Conservation (phyloP, 257 asterid species). For the Solanum virginianum region DNA sequence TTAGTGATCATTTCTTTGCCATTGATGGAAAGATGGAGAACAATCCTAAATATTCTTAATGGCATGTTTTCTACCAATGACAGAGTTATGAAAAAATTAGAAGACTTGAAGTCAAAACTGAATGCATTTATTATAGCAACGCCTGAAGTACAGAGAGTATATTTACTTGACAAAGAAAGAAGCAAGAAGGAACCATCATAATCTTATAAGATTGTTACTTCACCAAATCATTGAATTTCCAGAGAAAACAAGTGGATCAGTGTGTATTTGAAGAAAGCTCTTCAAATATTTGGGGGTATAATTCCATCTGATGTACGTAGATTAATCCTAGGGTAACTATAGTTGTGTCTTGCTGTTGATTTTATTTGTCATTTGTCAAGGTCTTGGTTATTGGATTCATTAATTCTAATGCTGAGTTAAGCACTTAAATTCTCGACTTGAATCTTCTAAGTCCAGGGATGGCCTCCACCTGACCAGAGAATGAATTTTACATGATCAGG, state of each 20-base stretch:
- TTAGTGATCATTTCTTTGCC: slow-evolving; percentile 70
- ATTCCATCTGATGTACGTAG: slow-evolving; percentile 47
- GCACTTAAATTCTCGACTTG: neutral
- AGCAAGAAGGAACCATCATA: slow-evolving; percentile 41
- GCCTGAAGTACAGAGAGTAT: slow-evolving; percentile 66
- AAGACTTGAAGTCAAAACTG: slow-evolving; percentile 54
- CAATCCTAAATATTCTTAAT: slow-evolving; percentile 41
- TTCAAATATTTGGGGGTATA: slow-evolving; percentile 53
- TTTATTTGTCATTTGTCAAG: slow-evolving; percentile 2
- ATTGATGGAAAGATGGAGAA: slow-evolving; percentile 63
- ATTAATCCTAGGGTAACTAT: slow-evolving; percentile 17
- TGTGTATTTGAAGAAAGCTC: neutral
- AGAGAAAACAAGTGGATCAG: neutral
- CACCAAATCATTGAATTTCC: neutral
- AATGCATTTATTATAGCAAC: slow-evolving; percentile 43
- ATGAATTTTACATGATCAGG: neutral
- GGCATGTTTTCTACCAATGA: slow-evolving; percentile 76
- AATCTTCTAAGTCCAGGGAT: neutral
- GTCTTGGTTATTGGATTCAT: neutral
- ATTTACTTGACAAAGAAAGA: slow-evolving; percentile 52
- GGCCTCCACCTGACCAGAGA: neutral
- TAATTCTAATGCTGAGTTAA: neutral
- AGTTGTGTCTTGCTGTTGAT: neutral
- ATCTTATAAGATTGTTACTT: slow-evolving; percentile 13
- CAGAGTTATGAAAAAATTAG: slow-evolving; percentile 61